phyloP scores from a whole-genome alignment of 345 rosid species.

The Eucalyptus pauciflora region DNA sequence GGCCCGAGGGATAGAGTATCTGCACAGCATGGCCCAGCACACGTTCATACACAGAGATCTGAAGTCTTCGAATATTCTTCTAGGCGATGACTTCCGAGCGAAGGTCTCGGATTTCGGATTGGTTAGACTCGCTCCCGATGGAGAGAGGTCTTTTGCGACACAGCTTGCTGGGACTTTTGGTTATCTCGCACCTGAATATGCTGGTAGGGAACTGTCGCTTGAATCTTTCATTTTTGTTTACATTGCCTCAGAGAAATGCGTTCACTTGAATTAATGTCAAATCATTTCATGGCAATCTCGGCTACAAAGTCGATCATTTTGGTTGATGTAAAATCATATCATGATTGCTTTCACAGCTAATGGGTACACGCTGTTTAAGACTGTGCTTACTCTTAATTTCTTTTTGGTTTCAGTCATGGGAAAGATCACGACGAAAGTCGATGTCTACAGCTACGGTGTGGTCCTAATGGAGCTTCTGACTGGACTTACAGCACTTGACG shows the following conservation, averaged over 20 bases:
- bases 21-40: conserved; percentile 28
- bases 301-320: not conserved
- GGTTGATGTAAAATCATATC: not conserved
- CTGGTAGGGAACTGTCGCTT: conserved; percentile 14
- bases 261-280: not conserved
- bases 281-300: not conserved
- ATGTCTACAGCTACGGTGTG: conserved; percentile 40
- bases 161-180: conserved; percentile 53
- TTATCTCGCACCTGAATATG: conserved; percentile 57
- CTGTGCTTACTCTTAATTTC: not conserved
- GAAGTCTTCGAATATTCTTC: conserved; percentile 49
- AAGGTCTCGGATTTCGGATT: conserved; percentile 53
- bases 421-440: conserved; percentile 38
- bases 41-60: conserved; percentile 51
- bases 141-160: conserved; percentile 32
- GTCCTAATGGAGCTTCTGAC: conserved; percentile 43
- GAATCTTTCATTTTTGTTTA: not conserved
- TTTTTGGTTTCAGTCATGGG: conserved; percentile 29
- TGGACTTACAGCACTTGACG: conserved; percentile 31
- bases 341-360: not conserved
- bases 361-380: not conserved
- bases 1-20: conserved; percentile 51
- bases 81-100: conserved; percentile 32
- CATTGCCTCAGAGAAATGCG: not conserved
- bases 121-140: conserved; percentile 41